These are phyloP conservation scores for Claviceps humidiphila DNA, from an alignment of 2,329 filamentous ascomycete genomes.

Conservation along the genomic window DNA sequence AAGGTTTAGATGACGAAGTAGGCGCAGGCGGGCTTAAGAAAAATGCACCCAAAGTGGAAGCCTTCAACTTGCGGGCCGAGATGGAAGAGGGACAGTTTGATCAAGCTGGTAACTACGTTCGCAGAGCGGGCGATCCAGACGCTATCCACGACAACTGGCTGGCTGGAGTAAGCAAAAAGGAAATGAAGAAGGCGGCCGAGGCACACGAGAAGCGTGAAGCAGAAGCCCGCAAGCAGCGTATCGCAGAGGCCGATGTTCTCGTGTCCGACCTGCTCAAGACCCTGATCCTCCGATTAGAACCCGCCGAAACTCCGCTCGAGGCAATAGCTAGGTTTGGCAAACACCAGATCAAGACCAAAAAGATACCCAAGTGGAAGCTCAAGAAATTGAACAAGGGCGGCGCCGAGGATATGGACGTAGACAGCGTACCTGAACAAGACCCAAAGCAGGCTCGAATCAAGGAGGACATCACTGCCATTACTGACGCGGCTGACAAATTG, in stretches of 20 bases:
- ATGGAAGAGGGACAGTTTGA: slow-evolving; percentile 91
- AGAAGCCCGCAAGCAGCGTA: slow-evolving; percentile 57
- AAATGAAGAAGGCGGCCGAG: slow-evolving; percentile 76
- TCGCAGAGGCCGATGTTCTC: slow-evolving; percentile 61
- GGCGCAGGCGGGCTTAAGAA: slow-evolving; percentile 83
- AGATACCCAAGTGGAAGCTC: slow-evolving; percentile 53
- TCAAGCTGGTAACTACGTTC: slow-evolving; percentile 77
- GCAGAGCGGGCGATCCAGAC: slow-evolving; percentile 79
- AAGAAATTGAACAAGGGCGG: slow-evolving; percentile 49
- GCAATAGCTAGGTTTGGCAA: slow-evolving; percentile 71
- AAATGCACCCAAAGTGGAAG: slow-evolving; percentile 86
- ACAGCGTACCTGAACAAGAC: slow-evolving; percentile 41
- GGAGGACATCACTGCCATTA: slow-evolving; percentile 66
- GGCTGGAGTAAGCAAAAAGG: slow-evolving; percentile 83
- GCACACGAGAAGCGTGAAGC: slow-evolving; percentile 77
- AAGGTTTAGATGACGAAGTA: slow-evolving; percentile 74
- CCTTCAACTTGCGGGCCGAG: slow-evolving; percentile 86
- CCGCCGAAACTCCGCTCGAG: slow-evolving; percentile 76
- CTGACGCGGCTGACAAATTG: slow-evolving; percentile 77
- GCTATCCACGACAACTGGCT: slow-evolving; percentile 87
- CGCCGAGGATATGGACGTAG: slow-evolving; percentile 55
- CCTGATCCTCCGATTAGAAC: slow-evolving; percentile 62
- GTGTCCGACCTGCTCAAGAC: slow-evolving; percentile 60
- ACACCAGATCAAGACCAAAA: slow-evolving; percentile 45
- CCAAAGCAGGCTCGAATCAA: slow-evolving; percentile 57